phyloP scores from a whole-genome alignment of 2,329 filamentous ascomycete species.

The Lasiodiplodia sp. region DNA sequence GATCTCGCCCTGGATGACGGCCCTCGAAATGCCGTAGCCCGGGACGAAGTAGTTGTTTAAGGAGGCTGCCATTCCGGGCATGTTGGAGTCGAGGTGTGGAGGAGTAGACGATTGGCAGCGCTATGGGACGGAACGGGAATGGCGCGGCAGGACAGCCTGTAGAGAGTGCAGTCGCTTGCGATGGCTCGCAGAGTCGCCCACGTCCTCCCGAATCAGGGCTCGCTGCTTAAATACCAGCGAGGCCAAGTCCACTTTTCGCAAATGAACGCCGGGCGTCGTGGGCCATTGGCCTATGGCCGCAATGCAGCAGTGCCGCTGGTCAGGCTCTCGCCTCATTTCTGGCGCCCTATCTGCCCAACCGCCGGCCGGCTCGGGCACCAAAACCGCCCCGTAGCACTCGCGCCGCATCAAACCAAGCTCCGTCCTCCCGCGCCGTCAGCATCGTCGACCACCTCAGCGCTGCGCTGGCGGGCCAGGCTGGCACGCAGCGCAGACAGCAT shows the following conservation, averaged over 20 bases:
- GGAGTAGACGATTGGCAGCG: constrained; percentile 16
- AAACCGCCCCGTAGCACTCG: constrained; percentile 13
- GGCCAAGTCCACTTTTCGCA: constrained; percentile 27
- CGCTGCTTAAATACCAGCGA: constrained; percentile 28
- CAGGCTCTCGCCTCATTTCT: constrained; percentile 27
- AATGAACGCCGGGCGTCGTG: constrained; percentile 18
- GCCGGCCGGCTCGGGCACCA: constrained; percentile 24
- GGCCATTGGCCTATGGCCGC: constrained; percentile 22
- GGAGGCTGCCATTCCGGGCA: constrained; percentile 33
- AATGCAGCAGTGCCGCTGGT: constrained; percentile 12
- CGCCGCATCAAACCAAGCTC: constrained; percentile 17
- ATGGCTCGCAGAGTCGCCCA: constrained; percentile 27
- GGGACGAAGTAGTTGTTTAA: constrained; percentile 52
- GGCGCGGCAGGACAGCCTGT: constrained; percentile 22
- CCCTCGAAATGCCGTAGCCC: constrained; percentile 51
- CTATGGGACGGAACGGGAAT: constrained; percentile 3
- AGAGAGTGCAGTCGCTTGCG: constrained; percentile 28
- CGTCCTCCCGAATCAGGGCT: constrained; percentile 26
- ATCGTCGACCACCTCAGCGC: constrained; percentile 22
- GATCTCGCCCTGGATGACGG: constrained; percentile 54
- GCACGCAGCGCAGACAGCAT: constrained; percentile 9
- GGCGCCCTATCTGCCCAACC: constrained; percentile 25
- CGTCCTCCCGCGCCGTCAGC: constrained; percentile 21
- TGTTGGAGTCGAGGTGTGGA: background rate
- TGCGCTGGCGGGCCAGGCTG: constrained; percentile 22